A percentile compares a stretch with the other conserved stretches of the same genome.
Conservation (phyloP, 371 early-diverging fungal species). For the Rhizopus arrhizus region DNA sequence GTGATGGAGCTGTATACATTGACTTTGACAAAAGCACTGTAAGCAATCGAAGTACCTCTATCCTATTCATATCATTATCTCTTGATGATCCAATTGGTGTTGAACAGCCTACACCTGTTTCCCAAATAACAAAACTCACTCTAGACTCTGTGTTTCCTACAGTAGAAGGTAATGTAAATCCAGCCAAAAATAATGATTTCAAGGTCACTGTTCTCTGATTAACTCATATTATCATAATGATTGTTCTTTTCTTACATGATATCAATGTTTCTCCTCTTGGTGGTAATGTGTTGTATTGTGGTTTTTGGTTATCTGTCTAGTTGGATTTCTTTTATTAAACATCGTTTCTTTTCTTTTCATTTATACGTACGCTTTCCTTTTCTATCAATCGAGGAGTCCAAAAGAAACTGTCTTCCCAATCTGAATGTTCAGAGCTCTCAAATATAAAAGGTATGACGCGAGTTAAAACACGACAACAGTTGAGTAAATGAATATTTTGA, state of each 20-base stretch:
- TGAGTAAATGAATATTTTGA: slow-evolving; percentile 59
- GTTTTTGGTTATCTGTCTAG: slow-evolving; percentile 14
- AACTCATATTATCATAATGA: not conserved
- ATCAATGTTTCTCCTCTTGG: slow-evolving; percentile 29
- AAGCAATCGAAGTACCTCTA: slow-evolving; percentile 75
- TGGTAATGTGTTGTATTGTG: slow-evolving; percentile 17
- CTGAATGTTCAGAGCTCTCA: slow-evolving; percentile 57
- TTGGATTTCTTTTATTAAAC: not conserved
- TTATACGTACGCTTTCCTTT: not conserved
- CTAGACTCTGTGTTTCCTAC: slow-evolving; percentile 37
- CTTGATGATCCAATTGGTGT: slow-evolving; percentile 67
- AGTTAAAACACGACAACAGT: slow-evolving; percentile 77
- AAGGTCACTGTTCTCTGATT: slow-evolving; percentile 21
- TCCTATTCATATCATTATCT: slow-evolving; percentile 64
- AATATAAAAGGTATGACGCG: slow-evolving; percentile 77
- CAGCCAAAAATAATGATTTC: slow-evolving; percentile 64
- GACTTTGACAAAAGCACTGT: slow-evolving; percentile 74
- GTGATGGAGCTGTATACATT: slow-evolving; percentile 75
- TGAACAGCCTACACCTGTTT: slow-evolving; percentile 64
- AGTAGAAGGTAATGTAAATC: slow-evolving; percentile 72
- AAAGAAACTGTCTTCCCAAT: slow-evolving; percentile 65
- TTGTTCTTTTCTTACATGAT: slow-evolving; percentile 13
- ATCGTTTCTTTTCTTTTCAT: not conserved
- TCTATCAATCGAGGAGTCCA: slow-evolving; percentile 32
- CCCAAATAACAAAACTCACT: slow-evolving; percentile 80